phyloP scores from a whole-genome alignment of 2,329 filamentous ascomycete species.

The Zasmidium cellare region DNA sequence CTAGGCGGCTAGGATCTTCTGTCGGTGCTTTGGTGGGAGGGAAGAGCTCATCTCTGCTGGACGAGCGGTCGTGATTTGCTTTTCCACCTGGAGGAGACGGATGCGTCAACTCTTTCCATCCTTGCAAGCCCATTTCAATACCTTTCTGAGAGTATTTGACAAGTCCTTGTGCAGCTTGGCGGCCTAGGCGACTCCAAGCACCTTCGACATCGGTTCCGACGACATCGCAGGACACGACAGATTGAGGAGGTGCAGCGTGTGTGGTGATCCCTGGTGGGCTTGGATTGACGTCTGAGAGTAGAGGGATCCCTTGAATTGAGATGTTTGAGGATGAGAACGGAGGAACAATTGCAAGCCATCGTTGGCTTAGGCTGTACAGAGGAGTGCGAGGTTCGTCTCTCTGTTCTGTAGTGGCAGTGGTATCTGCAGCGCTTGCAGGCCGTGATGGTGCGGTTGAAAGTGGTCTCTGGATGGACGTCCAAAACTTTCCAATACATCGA shows the following conservation, averaged over 20 bases:
- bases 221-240: constrained; percentile 64
- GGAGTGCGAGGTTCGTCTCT: constrained; percentile 47
- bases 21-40: constrained; percentile 72
- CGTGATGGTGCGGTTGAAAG: constrained; percentile 6
- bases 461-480: constrained; percentile 68
- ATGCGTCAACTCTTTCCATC: constrained; percentile 81
- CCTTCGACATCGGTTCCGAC: constrained; percentile 69
- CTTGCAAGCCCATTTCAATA: constrained; percentile 72
- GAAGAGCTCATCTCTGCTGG: constrained; percentile 46
- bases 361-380: constrained; percentile 67
- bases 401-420: constrained; percentile 30
- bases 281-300: constrained; percentile 52
- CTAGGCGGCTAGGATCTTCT: constrained; percentile 56
- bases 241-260: constrained; percentile 68
- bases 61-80: constrained; percentile 16
- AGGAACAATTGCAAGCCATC: constrained; percentile 78
- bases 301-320: constrained; percentile 65
- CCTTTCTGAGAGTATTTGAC: constrained; percentile 61
- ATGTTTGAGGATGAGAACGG: constrained; percentile 66
- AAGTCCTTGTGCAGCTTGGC: constrained; percentile 75
- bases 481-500: constrained; percentile 81
- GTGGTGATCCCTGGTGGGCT: constrained; percentile 58
- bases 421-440: constrained; percentile 24
- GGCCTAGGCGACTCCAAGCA: constrained; percentile 43
- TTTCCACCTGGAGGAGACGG: constrained; percentile 38